Conservation (phyloP, 805 yeast species). For the Saccharomycopsis vini region DNA sequence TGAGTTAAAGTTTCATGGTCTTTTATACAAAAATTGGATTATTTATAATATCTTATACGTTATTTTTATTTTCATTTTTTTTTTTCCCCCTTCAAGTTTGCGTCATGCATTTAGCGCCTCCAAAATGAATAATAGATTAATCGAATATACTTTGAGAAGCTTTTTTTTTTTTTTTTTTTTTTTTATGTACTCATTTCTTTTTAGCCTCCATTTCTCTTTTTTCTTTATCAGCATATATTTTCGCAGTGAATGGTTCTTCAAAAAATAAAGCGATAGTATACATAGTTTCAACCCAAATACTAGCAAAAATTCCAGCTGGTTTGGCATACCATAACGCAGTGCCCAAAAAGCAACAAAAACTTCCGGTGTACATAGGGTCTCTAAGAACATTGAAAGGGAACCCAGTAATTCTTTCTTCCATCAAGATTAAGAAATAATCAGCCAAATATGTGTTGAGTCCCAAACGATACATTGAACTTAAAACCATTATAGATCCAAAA, state of each 20-base stretch:
- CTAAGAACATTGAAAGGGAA: constrained; percentile 89
- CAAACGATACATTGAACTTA: constrained; percentile 80
- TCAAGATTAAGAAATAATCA: constrained; percentile 93
- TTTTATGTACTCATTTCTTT: no score
- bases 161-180: no score
- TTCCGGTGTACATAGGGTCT: constrained; percentile 97
- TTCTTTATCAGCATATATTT: constrained; percentile 73
- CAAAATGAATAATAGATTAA: no score
- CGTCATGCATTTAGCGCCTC: no score
- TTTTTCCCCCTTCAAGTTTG: no score
- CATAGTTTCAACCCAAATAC: constrained; percentile 69
- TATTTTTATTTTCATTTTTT: no score
- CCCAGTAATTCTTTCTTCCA: constrained; percentile 79
- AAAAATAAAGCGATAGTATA: constrained; percentile 75
- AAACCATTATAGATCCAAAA: constrained; percentile 71
- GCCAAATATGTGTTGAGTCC: constrained; percentile 95
- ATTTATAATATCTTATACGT: no score
- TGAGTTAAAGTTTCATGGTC: no score
- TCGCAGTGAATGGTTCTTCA: constrained; percentile 95
- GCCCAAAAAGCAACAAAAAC: constrained; percentile 82
- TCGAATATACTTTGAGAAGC: no score
- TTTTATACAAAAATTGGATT: no score
- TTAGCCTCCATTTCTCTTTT: constrained; percentile 25
- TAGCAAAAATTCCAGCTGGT: constrained; percentile 76
- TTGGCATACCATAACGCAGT: constrained; percentile 82